phyloP scores from a whole-genome alignment of 305 asterid genomes.

The Fraxinus greggii region DNA sequence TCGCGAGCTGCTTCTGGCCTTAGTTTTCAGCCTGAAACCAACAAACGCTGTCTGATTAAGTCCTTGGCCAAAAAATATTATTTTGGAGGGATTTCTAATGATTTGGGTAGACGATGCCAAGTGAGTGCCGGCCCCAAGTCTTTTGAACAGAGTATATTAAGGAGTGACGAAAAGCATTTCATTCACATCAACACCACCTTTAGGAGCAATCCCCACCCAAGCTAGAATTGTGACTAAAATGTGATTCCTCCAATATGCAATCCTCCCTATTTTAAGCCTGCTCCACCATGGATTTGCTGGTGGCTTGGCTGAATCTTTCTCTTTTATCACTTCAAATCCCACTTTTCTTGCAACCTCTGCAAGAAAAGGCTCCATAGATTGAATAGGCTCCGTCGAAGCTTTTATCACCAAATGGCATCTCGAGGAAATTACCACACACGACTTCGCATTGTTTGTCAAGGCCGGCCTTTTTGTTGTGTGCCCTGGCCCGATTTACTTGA shows the following conservation, averaged over 20 bases:
- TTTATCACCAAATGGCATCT: slow-evolving; percentile 67
- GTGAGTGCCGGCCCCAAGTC: no score
- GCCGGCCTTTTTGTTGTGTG: slow-evolving; percentile 83
- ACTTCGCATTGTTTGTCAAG: slow-evolving; percentile 76
- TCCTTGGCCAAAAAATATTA: no score
- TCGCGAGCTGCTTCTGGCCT: no score
- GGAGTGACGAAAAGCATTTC: slow-evolving; percentile 92
- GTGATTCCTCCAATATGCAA: slow-evolving; percentile 98
- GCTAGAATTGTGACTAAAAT: slow-evolving; percentile 62
- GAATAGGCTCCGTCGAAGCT: slow-evolving; percentile 18
- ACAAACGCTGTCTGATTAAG: no score
- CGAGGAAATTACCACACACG: slow-evolving; percentile 86
- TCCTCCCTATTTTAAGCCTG: slow-evolving; percentile 84
- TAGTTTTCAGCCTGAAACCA: no score
- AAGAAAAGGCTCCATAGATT: no score
- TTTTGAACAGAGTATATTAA: no score
- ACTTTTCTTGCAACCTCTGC: slow-evolving; percentile 64
- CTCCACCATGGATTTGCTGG: slow-evolving; percentile 94
- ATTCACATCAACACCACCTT: slow-evolving; percentile 86
- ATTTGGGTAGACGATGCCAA: no score
- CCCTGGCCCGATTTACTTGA: slow-evolving; percentile 72
- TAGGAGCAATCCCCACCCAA: slow-evolving; percentile 84
- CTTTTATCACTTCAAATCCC: slow-evolving; percentile 75
- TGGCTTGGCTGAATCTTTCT: slow-evolving; percentile 78
- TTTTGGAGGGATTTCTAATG: no score